Base-by-base conservation (phyloP, 305 asterid species). In the Andrographis paniculata region DNA sequence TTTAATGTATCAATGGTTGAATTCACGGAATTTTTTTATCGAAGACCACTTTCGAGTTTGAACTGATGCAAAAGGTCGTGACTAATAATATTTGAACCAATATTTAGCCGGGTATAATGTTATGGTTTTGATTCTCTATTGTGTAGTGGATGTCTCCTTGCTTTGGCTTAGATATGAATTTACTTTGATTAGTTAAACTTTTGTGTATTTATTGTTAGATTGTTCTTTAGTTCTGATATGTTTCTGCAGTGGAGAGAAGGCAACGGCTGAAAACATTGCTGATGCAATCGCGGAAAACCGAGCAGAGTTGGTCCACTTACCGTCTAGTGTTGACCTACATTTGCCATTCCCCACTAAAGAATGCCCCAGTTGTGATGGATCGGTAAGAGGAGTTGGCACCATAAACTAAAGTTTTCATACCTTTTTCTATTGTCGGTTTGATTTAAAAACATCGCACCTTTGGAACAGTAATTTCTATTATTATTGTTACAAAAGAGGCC, bases 301-400 rank as follows among this genome's bases (percentile, higher is more conserved):
- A 76, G 96, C 99, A 35, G 96, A 86, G 75, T 63, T 91, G 64
- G 83, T 86, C 56, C 92, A 91, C 66, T 77, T 86, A 73, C 99
- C 99, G 58, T 70, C 93, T 47, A 73, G 93, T 17, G 57, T 80
- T 18, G 94, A 87, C 66, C 81, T 79, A 55, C 72, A 75, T 57
- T 45, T 73, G 43, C 96, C 99, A 17, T 40, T 87, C 52, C 99
- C 96, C 39, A 71, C 78, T 51, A 91, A 87, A 73, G 95, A 91
- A 21, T 91, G 96, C 59, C 89, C 94, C 30, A 77, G 27, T 63
- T 87, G 96, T 58, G 86, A 80, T 56, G 96, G 99, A 80, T 58
- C 96, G 43, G 99, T 91, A 70, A 80, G 95, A 52, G 52, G 55
- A 23, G 41, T 9, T 16, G 36, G 68, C 33, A 33, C n/a, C 52